Conservation (phyloP, 225 moss, liverwort and hornwort species). For the Sphagnum contortum region DNA sequence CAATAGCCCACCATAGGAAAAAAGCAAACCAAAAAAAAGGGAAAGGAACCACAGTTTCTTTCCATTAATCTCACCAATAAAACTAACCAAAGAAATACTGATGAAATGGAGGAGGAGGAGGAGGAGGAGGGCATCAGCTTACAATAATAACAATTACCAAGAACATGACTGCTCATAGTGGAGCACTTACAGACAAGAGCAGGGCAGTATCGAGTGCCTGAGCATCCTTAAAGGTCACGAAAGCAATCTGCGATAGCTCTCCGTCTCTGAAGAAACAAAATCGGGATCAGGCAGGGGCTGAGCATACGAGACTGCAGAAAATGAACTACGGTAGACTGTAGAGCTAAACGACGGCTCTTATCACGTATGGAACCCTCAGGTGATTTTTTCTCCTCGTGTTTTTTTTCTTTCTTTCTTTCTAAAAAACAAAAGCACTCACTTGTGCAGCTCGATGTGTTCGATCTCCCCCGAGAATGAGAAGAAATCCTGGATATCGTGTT, state of each 20-base stretch:
- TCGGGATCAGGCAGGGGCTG: too few relatives aligned
- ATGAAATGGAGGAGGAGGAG: background rate
- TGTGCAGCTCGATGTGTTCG: slow-evolving; percentile 78
- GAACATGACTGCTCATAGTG: too few relatives aligned
- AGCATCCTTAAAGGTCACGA: slow-evolving; percentile 84
- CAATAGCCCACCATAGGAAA: background rate
- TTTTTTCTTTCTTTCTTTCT: background rate
- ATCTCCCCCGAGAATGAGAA: slow-evolving; percentile 99
- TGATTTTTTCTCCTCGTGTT: too few relatives aligned
- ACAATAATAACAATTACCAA: background rate
- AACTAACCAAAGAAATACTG: background rate
- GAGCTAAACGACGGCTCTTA: too few relatives aligned
- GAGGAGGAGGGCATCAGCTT: background rate
- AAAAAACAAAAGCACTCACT: slow-evolving; percentile 17
- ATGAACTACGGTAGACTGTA: too few relatives aligned
- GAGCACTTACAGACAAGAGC: slow-evolving; percentile 70
- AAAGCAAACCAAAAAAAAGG: background rate
- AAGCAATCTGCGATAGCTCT: slow-evolving; percentile 63
- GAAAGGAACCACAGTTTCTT: background rate
- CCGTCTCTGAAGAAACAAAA: slow-evolving; percentile 41
- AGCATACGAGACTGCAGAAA: too few relatives aligned
- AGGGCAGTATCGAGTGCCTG: slow-evolving; percentile 86
- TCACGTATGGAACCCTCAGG: too few relatives aligned
- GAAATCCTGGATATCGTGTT: slow-evolving; percentile 87
- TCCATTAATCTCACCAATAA: background rate